Base-by-base conservation (phyloP, 2,329 filamentous ascomycete species). In the Dichotomopilus funicola region DNA sequence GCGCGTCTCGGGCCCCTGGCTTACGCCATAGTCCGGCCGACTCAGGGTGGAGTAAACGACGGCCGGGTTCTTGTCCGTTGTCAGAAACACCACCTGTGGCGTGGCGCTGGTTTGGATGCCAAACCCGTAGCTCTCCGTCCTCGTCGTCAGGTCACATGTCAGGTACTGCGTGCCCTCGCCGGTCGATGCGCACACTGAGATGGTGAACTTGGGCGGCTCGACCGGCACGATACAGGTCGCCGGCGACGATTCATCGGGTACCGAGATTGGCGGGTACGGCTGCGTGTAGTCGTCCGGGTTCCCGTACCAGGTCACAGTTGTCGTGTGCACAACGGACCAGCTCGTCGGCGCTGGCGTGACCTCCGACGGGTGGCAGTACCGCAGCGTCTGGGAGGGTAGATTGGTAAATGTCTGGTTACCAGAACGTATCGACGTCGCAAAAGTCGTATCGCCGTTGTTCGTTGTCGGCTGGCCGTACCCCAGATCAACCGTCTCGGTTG, bases 41-140 rank as follows among this genome's bases (percentile, higher is more conserved):
- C 64, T 57, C 12, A 72, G 66, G 2, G 72, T 68, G 1, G 74
- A 63, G 57, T 71, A 74, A 2, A 79, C 71, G 12, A 80, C 75
- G 7, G 75, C 72, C 0, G 79, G 78, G 54, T 81, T 81, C 63
- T 80, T 81, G 63, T 80, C 78, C 3, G 78, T 80, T 2, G 77
- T 80, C 50, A 77, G 64, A 47, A 79, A 74, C 3, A 73, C 77
- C 47, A 77, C 19, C 51, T 58, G 12, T 53, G 56, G 38, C 13
- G 52, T 38, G 27, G 47, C 53, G 43, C 31, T 52, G 8, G 59
- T 64, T 37, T 61, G 53, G 5, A 10, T 7, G 6, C 56, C 55
- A 5, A 56, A 65, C 9, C 13, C 37, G 33, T 34, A 62, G 33
- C 69, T 73, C 59, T 74, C 75, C 5, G 66, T 61, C 10, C 65